Evolutionary conservation across 768 basidiomycete species (phyloP), one percentile per base, ranked within the genome.

Genomic region (Tephrocybe rancida): DNA sequence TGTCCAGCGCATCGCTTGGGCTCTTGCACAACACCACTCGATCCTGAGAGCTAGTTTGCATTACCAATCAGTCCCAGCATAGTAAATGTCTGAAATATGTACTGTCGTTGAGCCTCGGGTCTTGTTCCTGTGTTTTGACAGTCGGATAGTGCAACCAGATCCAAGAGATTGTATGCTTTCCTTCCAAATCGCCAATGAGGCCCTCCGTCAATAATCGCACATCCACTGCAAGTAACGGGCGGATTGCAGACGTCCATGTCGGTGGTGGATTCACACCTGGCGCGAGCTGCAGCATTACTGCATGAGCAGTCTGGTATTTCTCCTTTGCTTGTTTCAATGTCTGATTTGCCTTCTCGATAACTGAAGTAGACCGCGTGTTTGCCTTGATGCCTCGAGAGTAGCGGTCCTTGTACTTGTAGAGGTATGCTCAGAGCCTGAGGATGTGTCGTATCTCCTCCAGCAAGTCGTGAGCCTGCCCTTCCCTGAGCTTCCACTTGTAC

Each of bases 21-120:
- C 64, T 9, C 57, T 56, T 0, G 61, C 19, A 44, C 58, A 61
- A 16, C 59, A 58, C 63, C 64, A 67, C 26, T 66, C 63, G 27
- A 67, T 56, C 8, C 59, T 44, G 7, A 61, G 19, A 3, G 57
- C 60, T 58, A 50, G n/a, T n/a, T 43, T 21, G 11, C 4, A 29
- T 24, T 16, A 4, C 32, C 21, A n/a, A 32, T 22, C 16, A 46
- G 25, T 19, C 13, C 24, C 27, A 13, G 3, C 25, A 4, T 11
- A 32, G 21, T 21, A 18, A 19, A 7, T n/a, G n/a, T n/a, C n/a
- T n/a, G 8, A 18, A 18, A 8, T n/a, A 32, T n/a, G 16, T 24
- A 47, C 46, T 2, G 16, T 47, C 46, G n/a, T 47, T 47, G 6
- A 47, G 6, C 11, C 30, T 13, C 3, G 18, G 32, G 26, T 47